Conservation (phyloP, 179 eudicot species). For the Spergularia azorica region DNA sequence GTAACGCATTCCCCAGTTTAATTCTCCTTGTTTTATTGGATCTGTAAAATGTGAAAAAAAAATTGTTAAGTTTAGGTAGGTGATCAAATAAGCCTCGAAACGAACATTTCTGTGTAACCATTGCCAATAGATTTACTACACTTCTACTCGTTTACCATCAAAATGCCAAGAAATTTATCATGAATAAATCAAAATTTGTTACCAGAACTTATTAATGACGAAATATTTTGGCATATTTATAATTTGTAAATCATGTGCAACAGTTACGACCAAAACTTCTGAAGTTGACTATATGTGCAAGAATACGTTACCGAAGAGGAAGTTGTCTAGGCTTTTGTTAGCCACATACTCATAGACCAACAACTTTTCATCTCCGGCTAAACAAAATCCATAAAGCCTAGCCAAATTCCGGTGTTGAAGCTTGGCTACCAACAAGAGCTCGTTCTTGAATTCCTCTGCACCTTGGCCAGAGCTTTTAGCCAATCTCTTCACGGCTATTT, state of each 20-base stretch:
- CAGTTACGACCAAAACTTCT: background rate
- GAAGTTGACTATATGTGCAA: too few relatives aligned
- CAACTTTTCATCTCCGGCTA: conserved; percentile 18
- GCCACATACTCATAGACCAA: conserved; percentile 24
- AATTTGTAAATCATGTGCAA: background rate
- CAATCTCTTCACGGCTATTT: conserved; percentile 29
- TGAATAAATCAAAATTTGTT: too few relatives aligned
- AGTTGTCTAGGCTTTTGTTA: conserved; percentile 29
- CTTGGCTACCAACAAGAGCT: conserved; percentile 20
- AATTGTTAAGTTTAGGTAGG: background rate
- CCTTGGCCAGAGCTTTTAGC: conserved; percentile 20
- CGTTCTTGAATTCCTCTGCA: conserved; percentile 21
- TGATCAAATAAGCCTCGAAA: background rate
- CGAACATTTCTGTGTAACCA: background rate
- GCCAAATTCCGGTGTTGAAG: conserved; percentile 30
- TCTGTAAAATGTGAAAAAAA: conserved; percentile 16
- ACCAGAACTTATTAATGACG: too few relatives aligned
- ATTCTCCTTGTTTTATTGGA: conserved; percentile 2
- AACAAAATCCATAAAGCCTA: conserved; percentile 26
- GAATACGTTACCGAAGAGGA: conserved; percentile 28
- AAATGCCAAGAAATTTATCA: too few relatives aligned
- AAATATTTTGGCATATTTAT: too few relatives aligned
- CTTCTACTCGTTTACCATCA: too few relatives aligned
- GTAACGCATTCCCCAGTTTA: conserved; percentile 24
- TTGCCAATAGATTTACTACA: too few relatives aligned